Evolutionary conservation across 2,329 filamentous ascomycete species (phyloP), one percentile per base, ranked within the genome.

Genomic region (Hymenoscyphus linearis): DNA sequence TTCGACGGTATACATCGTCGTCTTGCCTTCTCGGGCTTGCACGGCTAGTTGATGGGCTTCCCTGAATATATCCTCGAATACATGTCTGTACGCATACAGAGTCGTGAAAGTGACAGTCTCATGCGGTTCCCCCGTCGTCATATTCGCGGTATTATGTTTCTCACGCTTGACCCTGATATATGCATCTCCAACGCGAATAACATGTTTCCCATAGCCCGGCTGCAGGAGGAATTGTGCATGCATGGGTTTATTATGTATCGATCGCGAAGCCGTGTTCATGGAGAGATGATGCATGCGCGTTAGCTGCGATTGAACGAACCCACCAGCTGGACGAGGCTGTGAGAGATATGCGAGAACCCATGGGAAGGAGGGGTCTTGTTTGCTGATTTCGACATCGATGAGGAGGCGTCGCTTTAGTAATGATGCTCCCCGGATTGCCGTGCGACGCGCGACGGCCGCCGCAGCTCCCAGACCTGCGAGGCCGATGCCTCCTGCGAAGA

Each of bases 291-390:
- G 82, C 67, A 85, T 81, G 67, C 83, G 79, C 5, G 84, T 86
- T 58, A 87, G 73, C 47, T 79, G 81, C 34, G 78, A 81, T 22
- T 81, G 80, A 37, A 87, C 27, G 25, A 68, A 70, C 4, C 62
- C 69, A 14, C 16, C 52, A 71, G 79, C 75, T 59, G 86, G 82
- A 57, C 92, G 90, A 66, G 91, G 91, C 60, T 91, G 83, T 6
- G 92, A 93, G 74, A 99, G 89, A 93, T 95, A 99, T 66, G 93
- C 88, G 10, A 99, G 82, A 50, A 99, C 86, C 93, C 93, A 98
- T 47, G 87, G 87, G 74, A 98, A 99, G 1, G 93, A 93, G 52
- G 91, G 86, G 76, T 99, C 95, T 70, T 93, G 90, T 72, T 91
- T 90, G 74, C 90, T 93, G 75, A 99, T 96, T 76, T 99, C 95